Percentiles rank a stretch among this genome's conserved stretches.
Evolutionary conservation across 208 protist genomes (phyloP).

Genomic region (Perkinsela sp.): DNA sequence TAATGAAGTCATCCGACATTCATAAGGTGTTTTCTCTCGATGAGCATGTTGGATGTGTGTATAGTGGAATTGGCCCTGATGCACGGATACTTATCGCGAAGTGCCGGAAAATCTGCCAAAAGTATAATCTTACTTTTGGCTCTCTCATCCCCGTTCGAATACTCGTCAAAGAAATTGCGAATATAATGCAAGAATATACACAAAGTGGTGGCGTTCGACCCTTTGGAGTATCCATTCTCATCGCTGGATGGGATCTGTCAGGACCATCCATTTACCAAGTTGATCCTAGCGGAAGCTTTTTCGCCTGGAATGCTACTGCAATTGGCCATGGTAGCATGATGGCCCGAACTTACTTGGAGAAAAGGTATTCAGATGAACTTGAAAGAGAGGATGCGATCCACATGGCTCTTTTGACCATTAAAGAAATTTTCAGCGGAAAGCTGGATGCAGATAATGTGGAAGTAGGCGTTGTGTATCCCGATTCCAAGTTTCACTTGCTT

Average conservation of each 20-base stretch:
- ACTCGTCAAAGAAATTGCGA: conserved; percentile 82
- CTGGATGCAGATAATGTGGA: conserved; percentile 94
- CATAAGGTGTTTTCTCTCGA: conserved; percentile 77
- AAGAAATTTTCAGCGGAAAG: conserved; percentile 79
- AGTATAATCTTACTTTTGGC: conserved; percentile 69
- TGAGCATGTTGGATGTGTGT: conserved; percentile 83
- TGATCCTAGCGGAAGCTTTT: conserved; percentile 95
- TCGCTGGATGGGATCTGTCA: conserved; percentile 79
- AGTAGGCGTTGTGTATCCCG: conserved; percentile 74
- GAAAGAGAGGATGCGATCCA: conserved; percentile 97
- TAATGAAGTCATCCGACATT: conserved; percentile 76
- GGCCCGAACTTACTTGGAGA: conserved; percentile 94
- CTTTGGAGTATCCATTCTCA: conserved; percentile 96
- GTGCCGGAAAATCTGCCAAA: conserved; percentile 76
- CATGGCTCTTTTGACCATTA: conserved; percentile 93
- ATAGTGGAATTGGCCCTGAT: conserved; percentile 95
- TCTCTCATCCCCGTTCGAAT: conserved; percentile 79
- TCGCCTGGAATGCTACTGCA: conserved; percentile 96
- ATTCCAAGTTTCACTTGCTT: conserved; percentile 18
- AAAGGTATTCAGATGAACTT: conserved; percentile 89
- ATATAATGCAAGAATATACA: conserved; percentile 95
- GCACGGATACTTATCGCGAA: conserved; percentile 80
- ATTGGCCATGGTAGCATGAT: conserved; percentile 91
- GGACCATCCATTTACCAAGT: conserved; percentile 92
- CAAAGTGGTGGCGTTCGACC: conserved; percentile 95